Evolutionary conservation across 2,329 filamentous ascomycete genomes (phyloP).

Genomic region (Talaromyces albobiverticillius): DNA sequence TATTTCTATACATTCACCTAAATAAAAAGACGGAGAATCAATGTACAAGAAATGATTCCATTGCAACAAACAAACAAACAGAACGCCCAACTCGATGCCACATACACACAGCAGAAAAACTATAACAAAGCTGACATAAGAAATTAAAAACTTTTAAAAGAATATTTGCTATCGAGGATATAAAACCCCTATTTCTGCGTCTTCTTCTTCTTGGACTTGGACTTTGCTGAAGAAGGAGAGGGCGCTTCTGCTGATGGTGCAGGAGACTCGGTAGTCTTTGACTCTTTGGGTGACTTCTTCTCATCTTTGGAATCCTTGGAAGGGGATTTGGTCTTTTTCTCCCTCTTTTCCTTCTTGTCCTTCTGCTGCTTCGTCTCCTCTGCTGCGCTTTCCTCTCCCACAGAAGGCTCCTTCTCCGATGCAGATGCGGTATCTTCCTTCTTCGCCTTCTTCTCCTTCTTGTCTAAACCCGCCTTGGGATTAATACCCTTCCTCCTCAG

Average conservation of each 20-base stretch:
- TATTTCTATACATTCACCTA: too few species aligned
- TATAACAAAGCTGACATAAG: constrained; percentile 1
- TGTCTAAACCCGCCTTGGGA: constrained; percentile 57
- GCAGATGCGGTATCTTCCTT: constrained; percentile 14
- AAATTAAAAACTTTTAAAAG: neutral
- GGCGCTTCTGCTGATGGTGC: neutral
- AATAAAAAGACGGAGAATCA: too few species aligned
- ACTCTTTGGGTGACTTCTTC: constrained; percentile 14
- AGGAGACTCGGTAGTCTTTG: too few species aligned
- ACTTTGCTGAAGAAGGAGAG: constrained; percentile 1
- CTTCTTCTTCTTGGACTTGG: constrained; percentile 18
- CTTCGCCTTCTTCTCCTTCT: constrained; percentile 22
- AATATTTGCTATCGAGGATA: neutral
- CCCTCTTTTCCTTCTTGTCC: too few species aligned
- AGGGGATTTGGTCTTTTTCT: constrained; percentile 11
- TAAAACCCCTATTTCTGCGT: constrained; percentile 13
- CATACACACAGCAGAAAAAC: neutral
- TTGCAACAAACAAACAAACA: neutral
- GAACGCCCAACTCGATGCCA: constrained; percentile 14
- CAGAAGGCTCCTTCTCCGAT: constrained; percentile 5
- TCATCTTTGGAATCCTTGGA: constrained; percentile 11
- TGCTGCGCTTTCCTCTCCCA: neutral
- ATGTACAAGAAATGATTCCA: constrained; percentile 2
- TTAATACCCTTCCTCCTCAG: constrained; percentile 73
- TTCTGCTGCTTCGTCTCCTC: too few species aligned